Evolutionary conservation across 805 yeast genomes (phyloP).

Genomic region (Yarrowia sp.): DNA sequence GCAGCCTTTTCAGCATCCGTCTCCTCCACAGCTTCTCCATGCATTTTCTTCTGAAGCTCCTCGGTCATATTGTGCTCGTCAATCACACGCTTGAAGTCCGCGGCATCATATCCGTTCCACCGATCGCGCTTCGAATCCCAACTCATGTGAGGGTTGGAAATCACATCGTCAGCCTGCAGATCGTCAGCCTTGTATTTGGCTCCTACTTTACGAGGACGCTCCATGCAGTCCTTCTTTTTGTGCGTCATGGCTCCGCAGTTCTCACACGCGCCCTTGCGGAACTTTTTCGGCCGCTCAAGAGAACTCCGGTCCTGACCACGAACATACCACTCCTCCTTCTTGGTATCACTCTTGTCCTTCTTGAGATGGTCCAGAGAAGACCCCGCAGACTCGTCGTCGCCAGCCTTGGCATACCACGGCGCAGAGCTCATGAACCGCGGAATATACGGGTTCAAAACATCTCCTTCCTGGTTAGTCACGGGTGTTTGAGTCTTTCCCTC

Average conservation of each 20-base stretch:
- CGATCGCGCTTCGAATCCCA: constrained; percentile 80
- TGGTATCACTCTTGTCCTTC: constrained; percentile 40
- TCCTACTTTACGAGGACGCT: constrained; percentile 58
- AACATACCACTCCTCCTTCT: constrained; percentile 46
- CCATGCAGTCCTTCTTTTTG: constrained; percentile 61
- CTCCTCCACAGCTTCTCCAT: constrained; percentile 34
- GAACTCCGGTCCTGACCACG: constrained; percentile 47
- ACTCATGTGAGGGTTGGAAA: constrained; percentile 48
- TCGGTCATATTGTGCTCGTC: constrained; percentile 46
- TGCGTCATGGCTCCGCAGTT: constrained; percentile 67
- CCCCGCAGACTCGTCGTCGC: constrained; percentile 40
- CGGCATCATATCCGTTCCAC: constrained; percentile 79
- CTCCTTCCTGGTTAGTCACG: constrained; percentile 33
- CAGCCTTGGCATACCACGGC: constrained; percentile 49
- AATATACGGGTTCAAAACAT: constrained; percentile 50
- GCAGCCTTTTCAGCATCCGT: constrained; percentile 39
- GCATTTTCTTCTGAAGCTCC: constrained; percentile 41
- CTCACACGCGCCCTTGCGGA: constrained; percentile 56
- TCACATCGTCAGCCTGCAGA: constrained; percentile 46
- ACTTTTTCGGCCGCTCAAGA: constrained; percentile 45
- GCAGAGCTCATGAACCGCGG: constrained; percentile 48
- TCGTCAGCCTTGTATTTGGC: constrained; percentile 50
- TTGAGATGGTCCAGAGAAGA: constrained; percentile 47
- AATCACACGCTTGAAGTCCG: constrained; percentile 63
- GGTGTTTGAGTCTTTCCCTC: constrained; percentile 13